Conservation (phyloP, 257 asterid genomes). For the Rhazya stricta region DNA sequence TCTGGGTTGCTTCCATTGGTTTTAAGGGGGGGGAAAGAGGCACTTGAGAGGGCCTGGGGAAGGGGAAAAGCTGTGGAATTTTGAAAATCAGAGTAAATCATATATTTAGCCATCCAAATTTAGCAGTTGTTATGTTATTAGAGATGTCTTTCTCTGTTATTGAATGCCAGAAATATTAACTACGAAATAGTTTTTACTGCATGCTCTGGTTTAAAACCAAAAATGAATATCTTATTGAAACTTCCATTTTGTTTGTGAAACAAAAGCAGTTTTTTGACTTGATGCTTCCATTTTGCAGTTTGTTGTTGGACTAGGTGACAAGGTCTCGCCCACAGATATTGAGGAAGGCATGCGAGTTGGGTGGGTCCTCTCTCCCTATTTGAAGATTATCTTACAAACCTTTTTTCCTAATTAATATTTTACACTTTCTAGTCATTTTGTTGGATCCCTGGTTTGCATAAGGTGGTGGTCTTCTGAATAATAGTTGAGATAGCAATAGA, state of each 20-base stretch:
- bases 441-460: neutral
- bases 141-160: neutral
- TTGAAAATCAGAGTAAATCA: no score
- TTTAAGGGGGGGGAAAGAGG: neutral
- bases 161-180: neutral
- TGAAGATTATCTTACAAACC: neutral
- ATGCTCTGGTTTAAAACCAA: no score
- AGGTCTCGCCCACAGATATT: constrained; percentile 95
- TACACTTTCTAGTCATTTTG: neutral
- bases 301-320: constrained; percentile 94
- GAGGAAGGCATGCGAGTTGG: constrained; percentile 99
- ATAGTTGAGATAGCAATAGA: neutral
- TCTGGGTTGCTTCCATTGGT: neutral
- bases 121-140: neutral
- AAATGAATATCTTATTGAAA: neutral
- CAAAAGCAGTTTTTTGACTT: constrained; percentile 3
- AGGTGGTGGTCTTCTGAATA: neutral
- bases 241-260: neutral
- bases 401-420: neutral
- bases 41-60: neutral
- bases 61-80: neutral
- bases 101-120: neutral
- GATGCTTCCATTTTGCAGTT: constrained; percentile 46
- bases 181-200: neutral
- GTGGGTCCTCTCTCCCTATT: constrained; percentile 33